phyloP scores from a whole-genome alignment of 2,329 filamentous ascomycete genomes.

The Curvularia hawaiiensis region DNA sequence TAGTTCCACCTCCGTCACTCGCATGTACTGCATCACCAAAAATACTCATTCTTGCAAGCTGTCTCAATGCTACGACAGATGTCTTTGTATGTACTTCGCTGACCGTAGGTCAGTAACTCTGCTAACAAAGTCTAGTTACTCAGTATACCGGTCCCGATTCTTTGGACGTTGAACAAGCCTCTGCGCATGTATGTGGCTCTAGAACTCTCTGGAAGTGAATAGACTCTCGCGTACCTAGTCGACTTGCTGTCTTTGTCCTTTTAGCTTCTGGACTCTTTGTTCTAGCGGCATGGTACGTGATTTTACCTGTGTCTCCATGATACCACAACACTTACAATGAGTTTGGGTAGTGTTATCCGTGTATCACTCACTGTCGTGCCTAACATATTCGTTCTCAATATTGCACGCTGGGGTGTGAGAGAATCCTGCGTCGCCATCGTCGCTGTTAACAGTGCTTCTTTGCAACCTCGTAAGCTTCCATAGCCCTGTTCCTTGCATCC shows the following conservation, averaged over 20 bases:
- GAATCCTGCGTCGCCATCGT: background rate
- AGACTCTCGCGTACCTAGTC: background rate
- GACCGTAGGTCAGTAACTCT: background rate
- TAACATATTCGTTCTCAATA: background rate
- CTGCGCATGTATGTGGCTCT: background rate
- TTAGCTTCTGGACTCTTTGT: background rate
- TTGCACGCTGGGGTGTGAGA: background rate
- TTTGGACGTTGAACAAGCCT: background rate
- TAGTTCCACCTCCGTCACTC: background rate
- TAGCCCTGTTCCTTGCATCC: background rate
- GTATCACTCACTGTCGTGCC: background rate
- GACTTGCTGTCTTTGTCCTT: background rate
- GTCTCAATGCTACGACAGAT: background rate
- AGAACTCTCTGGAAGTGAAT: background rate
- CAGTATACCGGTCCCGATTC: background rate
- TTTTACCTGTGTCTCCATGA: background rate
- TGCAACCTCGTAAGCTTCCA: background rate
- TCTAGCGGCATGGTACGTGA: background rate
- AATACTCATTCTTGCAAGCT: slow-evolving; percentile 1
- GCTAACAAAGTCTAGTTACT: background rate
- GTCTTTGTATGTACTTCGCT: background rate
- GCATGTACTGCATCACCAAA: background rate
- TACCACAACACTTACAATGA: background rate
- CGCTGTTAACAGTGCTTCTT: background rate
- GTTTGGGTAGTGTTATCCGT: background rate